Percentiles rank a stretch among this genome's conserved stretches.
phyloP scores from a whole-genome alignment of 768 basidiomycete species.

The Lyophyllum decastes region DNA sequence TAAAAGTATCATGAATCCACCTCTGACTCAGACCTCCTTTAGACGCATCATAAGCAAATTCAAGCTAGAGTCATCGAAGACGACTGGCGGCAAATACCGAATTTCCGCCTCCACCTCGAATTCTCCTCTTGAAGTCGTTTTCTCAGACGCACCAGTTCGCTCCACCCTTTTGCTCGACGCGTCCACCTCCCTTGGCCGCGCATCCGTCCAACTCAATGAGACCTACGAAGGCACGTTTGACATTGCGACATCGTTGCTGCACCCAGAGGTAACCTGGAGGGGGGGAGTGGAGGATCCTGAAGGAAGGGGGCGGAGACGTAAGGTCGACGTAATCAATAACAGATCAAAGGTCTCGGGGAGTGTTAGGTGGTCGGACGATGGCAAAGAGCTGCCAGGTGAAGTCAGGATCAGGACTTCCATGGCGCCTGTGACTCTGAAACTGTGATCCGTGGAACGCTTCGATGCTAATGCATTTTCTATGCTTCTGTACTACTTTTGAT shows the following conservation, averaged over 20 bases:
- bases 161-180: constrained; percentile 18
- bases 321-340: background rate
- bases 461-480: too few relatives aligned
- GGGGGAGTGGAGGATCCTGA: constrained; percentile 16
- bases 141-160: constrained; percentile 17
- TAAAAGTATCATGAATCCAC: background rate
- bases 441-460: background rate
- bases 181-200: constrained; percentile 13
- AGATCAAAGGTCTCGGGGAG: constrained; percentile 8
- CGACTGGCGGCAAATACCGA: constrained; percentile 18
- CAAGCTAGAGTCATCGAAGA: constrained; percentile 8
- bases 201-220: constrained; percentile 14
- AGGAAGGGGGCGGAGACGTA: constrained; percentile 17
- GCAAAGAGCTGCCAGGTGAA: background rate
- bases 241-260: constrained; percentile 8
- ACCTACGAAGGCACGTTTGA: constrained; percentile 21
- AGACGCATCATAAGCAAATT: constrained; percentile 9
- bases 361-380: constrained; percentile 10
- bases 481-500: too few relatives aligned
- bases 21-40: background rate
- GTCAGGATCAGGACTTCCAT: constrained; percentile 16
- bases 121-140: constrained; percentile 7
- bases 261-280: background rate
- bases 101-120: constrained; percentile 12
- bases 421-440: constrained; percentile 9